A percentile compares a stretch with the other conserved stretches of the same genome.
Evolutionary conservation across 2,329 filamentous ascomycete species (phyloP).

Genomic region (Talaromyces sp.): DNA sequence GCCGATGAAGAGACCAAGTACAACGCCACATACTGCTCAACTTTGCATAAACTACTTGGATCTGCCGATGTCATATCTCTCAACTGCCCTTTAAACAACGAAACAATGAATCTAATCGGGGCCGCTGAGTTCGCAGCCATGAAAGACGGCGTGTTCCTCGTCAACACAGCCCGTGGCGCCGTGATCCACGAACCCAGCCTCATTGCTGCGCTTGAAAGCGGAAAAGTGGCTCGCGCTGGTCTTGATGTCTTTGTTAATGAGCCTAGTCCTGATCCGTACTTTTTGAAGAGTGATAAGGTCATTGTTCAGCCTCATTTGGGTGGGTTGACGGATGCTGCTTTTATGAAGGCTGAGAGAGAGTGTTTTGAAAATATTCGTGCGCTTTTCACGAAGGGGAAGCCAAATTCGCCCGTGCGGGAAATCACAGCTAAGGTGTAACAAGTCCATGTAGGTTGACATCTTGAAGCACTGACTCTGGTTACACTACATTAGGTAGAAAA

Average conservation of each 20-base stretch:
- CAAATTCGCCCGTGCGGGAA: constrained; percentile 12
- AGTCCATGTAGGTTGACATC: not conserved
- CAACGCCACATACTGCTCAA: constrained; percentile 37
- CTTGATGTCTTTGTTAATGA: constrained; percentile 14
- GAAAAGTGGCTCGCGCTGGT: constrained; percentile 13
- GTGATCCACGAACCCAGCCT: constrained; percentile 72
- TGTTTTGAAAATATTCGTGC: constrained; percentile 16
- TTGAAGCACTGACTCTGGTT: not conserved
- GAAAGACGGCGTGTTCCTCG: constrained; percentile 69
- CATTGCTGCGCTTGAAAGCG: constrained; percentile 62
- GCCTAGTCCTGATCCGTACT: constrained; percentile 7
- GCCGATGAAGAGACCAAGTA: constrained; percentile 37
- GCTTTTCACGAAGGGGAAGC: constrained; percentile 7
- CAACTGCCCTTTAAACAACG: constrained; percentile 68
- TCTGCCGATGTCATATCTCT: constrained; percentile 68
- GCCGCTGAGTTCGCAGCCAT: constrained; percentile 63
- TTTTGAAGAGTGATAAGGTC: constrained; percentile 16
- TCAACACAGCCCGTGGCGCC: constrained; percentile 75
- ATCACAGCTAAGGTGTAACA: not conserved
- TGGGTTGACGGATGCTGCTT: constrained; percentile 9
- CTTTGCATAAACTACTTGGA: constrained; percentile 62
- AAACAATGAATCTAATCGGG: constrained; percentile 69
- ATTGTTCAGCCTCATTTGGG: constrained; percentile 14
- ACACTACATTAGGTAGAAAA: not conserved
- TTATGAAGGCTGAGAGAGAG: constrained; percentile 10